Base-by-base conservation (phyloP, 768 basidiomycete genomes). In the Calocybe cyanea region DNA sequence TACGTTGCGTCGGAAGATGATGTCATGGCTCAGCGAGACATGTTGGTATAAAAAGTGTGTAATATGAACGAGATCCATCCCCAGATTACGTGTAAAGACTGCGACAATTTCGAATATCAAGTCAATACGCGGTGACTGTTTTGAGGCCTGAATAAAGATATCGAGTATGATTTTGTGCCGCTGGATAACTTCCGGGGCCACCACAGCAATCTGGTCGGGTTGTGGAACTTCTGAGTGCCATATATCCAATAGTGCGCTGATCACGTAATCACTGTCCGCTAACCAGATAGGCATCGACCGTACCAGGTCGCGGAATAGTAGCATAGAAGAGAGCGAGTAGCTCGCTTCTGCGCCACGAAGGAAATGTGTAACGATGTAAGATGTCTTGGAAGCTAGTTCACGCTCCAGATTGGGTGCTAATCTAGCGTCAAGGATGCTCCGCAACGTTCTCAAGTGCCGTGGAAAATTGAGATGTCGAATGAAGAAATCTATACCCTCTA, bases 11-110 rank as follows among this genome's bases (percentile, higher is more conserved):
- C 87, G 88, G 65, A 79, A 88, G 37, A 77, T 67, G 17, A 78
- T 60, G 52, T 85, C 79, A 19, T 81, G 71, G 58, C 76, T 85
- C 40, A 87, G 66, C 1, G 92, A 89, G 20, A 94, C 87, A 56
- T 92, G 87, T 10, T 75, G 70, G 58, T 92, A 95, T 3, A 99
- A 76, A 71, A 96, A 98, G 45, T 84, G 83, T 0, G 87, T 83
- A 14, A 88, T 71, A 33, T 72, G 77, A 23, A 90, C 78, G 14
- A 89, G 70, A 59, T 98, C 94, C 62, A 93, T 80, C 4, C 88
- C 83, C 8, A 89, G 75, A 49, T 83, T 78, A 52, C 85, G 83
- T 19, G 85, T 82, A 66, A 85, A 97, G 38, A 92, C 68, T 9
- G 82, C 80, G 38, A 90, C 81, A 30, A 96, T 70, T 46, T 94